Percentiles rank a stretch among this genome's conserved stretches.
These are phyloP conservation scores for Yamadazyma jaroonii DNA, from an alignment of 1,139 yeast genomes.

Conservation along the genomic window DNA sequence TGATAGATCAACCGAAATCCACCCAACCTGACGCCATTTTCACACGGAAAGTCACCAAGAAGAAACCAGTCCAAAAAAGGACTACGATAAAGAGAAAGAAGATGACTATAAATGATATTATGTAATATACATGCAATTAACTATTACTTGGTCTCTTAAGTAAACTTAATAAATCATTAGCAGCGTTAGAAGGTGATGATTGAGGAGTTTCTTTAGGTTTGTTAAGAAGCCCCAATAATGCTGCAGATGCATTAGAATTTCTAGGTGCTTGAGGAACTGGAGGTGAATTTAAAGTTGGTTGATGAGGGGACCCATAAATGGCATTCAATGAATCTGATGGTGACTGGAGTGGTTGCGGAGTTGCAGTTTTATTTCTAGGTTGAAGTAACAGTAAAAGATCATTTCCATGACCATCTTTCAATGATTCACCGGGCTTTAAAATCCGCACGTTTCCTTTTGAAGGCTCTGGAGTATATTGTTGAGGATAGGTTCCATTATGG, in stretches of 20 bases:
- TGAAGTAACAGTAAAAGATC: conserved; percentile 17
- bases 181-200: conserved; percentile 11
- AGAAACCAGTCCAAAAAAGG: conserved; percentile 5
- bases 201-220: conserved; percentile 9
- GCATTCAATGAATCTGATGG: conserved; percentile 5
- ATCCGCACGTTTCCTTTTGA: conserved; percentile 22
- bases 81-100: conserved; percentile 8
- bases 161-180: conserved; percentile 14
- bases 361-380: conserved; percentile 6
- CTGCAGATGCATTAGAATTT: conserved; percentile 15
- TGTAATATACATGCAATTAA: conserved; percentile 3
- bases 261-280: conserved; percentile 2
- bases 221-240: conserved; percentile 16
- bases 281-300: neutral
- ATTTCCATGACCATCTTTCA: conserved; percentile 12
- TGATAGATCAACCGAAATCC: neutral
- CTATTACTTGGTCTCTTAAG: conserved; percentile 9
- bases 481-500: neutral
- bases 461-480: neutral
- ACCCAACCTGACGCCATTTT: conserved; percentile 4
- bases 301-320: conserved; percentile 9
- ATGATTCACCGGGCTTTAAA: conserved; percentile 30
- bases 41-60: conserved; percentile 5
- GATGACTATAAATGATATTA: conserved; percentile 3
- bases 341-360: neutral